Evolutionary conservation across 176 grass and related monocot genomes (phyloP).

Genomic region (Aegilops umbellulata): DNA sequence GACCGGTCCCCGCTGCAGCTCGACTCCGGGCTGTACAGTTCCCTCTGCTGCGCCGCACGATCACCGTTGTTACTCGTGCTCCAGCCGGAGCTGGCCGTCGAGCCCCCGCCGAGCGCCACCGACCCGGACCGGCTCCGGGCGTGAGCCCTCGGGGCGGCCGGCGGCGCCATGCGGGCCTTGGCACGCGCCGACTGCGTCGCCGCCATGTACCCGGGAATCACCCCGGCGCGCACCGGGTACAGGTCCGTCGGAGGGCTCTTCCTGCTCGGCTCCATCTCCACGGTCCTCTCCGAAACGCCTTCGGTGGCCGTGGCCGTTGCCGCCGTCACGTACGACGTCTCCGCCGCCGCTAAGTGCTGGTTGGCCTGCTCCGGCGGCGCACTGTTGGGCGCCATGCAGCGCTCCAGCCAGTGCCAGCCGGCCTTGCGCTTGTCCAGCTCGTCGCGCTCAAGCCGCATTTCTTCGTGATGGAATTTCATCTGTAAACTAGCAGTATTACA

Average conservation of each 20-base stretch:
- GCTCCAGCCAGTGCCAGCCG: conserved; percentile 67
- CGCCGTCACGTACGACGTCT: conserved; percentile 35
- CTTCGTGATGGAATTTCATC: not conserved
- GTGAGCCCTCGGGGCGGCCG: conserved; percentile 15
- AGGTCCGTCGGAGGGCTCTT: conserved; percentile 25
- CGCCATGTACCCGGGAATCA: conserved; percentile 73
- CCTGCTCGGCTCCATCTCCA: conserved; percentile 57
- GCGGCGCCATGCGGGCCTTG: conserved; percentile 43
- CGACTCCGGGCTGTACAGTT: conserved; percentile 56
- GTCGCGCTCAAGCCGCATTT: conserved; percentile 23
- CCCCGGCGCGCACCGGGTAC: conserved; percentile 16
- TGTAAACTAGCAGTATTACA: not conserved
- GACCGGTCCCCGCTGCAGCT: conserved; percentile 44
- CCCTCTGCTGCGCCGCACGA: conserved; percentile 19
- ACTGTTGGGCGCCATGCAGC: conserved; percentile 32
- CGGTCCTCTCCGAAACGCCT: conserved; percentile 69
- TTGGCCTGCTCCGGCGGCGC: not conserved
- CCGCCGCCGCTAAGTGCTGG: not conserved
- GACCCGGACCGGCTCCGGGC: conserved; percentile 6
- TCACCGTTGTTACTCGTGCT: conserved; percentile 26
- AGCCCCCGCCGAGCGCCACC: conserved; percentile 1
- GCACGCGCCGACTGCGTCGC: conserved; percentile 74
- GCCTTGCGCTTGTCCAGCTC: conserved; percentile 34
- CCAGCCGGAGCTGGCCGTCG: conserved; percentile 49
- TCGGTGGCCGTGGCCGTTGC: conserved; percentile 26